These are phyloP conservation scores for Raphanus hybrid DNA, from an alignment of 441 rosid species.

Conservation along the genomic window DNA sequence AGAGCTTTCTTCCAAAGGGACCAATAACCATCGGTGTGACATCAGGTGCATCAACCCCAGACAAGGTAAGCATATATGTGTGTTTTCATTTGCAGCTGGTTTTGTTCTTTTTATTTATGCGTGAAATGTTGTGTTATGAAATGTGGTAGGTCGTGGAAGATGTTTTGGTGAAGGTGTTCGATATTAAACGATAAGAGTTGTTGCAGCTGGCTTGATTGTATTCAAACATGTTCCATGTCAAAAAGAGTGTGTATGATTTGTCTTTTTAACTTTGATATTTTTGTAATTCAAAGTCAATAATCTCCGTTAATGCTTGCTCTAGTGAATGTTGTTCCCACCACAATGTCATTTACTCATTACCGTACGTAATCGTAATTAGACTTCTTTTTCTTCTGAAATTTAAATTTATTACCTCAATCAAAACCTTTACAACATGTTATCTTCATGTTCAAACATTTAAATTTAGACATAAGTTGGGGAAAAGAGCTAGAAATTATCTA, in stretches of 20 bases:
- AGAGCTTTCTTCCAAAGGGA: slow-evolving; percentile 86
- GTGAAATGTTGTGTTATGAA: neutral
- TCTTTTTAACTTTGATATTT: neutral
- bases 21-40: slow-evolving; percentile 88
- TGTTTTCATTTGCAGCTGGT: neutral
- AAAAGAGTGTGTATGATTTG: neutral
- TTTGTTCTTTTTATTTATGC: neutral
- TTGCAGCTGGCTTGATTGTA: slow-evolving; percentile 56
- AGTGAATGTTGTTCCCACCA: neutral
- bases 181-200: slow-evolving; percentile 72
- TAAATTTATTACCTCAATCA: too few species aligned
- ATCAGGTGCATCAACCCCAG: slow-evolving; percentile 99
- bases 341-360: neutral
- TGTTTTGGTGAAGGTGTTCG: slow-evolving; percentile 66
- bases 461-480: neutral
- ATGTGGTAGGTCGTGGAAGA: slow-evolving; percentile 78
- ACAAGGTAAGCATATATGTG: slow-evolving; percentile 61
- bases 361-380: too few species aligned
- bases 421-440: neutral
- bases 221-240: neutral
- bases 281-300: neutral
- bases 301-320: neutral
- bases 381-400: too few species aligned
- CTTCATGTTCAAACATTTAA: neutral
- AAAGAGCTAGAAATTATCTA: neutral